Base-by-base conservation (phyloP, 2,329 filamentous ascomycete species). In the Bipolaris oryzae region DNA sequence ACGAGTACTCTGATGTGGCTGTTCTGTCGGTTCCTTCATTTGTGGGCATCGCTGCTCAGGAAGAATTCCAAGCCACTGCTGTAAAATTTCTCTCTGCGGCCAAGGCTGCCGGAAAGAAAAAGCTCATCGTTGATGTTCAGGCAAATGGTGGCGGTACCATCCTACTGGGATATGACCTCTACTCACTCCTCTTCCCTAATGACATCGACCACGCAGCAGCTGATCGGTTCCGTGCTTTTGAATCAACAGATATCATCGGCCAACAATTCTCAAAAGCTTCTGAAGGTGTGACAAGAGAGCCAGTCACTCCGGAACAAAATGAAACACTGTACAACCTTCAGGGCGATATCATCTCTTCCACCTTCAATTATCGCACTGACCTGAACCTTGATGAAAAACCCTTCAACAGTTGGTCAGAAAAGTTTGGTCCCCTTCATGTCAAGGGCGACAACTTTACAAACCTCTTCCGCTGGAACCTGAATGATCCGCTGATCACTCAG, bases 151-250 rank as follows among this genome's bases (percentile, higher is more conserved):
- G 86, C 39, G 86, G 86, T 21, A 80, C 79, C 13, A 82, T 88
- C 42, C 69, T 86, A 7, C 79, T 83, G n/a, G 86, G 84, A 15
- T 86, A 85, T 61, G 85, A 87, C 66, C 78, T 89, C 23, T 87
- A 88, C 75, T 83, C 84, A 50, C 73, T 81, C 69, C 76, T 87
- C 0, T 83, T 84, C 75, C 84, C 84, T 0, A 60, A 64, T 5
- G 73, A 78, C 11, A 74, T 80, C 7, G 73, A 78, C 3, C 78
- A 79, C 3, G 84, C 82, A 54, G 81, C 81, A 3, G 80, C 78
- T 4, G 79, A 79, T 57, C 81, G 84, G 21, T 78, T 84, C 69
- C 78, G 84, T 11, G 79, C 82, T 3, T 75, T 80, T 35, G 80
- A 84, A 52, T 74, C 76, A 18, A 76, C 82, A 25, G 70, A 79